These are phyloP conservation scores for Kuraishia molischiana DNA, from an alignment of 805 yeast species.

Conservation along the genomic window DNA sequence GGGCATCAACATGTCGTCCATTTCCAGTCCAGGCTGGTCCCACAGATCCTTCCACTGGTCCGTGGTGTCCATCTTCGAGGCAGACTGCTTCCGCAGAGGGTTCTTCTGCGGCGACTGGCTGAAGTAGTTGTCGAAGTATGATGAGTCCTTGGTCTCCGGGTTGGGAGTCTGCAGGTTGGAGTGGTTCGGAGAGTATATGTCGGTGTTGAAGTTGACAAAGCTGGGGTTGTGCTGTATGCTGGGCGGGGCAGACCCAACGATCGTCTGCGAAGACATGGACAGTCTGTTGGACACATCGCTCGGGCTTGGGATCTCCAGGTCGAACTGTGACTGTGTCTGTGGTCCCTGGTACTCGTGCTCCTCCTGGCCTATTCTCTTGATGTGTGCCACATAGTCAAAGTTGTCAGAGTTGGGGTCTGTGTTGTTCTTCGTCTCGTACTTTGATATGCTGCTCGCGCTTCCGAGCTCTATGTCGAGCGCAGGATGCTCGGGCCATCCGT, in stretches of 20 bases:
- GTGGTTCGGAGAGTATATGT: slow-evolving; percentile 11
- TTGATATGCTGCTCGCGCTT: slow-evolving; percentile 3
- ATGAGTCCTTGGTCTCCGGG: slow-evolving; percentile 3
- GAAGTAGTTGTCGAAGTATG: slow-evolving; percentile 3
- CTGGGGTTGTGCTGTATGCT: slow-evolving; percentile 3
- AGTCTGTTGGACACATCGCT: background rate
- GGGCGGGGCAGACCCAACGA: slow-evolving; percentile 1
- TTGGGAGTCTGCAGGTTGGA: slow-evolving; percentile 16
- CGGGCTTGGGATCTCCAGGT: background rate
- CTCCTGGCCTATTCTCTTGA: slow-evolving; percentile 42
- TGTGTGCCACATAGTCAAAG: slow-evolving; percentile 58
- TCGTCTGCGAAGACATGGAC: background rate
- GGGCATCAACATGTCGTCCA: background rate
- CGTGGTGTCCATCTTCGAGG: background rate
- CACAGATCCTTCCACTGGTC: background rate
- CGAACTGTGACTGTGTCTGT: background rate
- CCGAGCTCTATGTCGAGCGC: slow-evolving; percentile 14
- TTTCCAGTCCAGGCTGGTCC: background rate
- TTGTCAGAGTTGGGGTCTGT: slow-evolving; percentile 40
- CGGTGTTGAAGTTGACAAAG: slow-evolving; percentile 1
- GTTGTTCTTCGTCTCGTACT: slow-evolving; percentile 1
- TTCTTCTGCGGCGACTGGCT: slow-evolving; percentile 1
- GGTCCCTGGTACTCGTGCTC: slow-evolving; percentile 8
- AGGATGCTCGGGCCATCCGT: slow-evolving; percentile 25
- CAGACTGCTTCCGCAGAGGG: background rate